Percentiles rank a stretch among this genome's conserved stretches.
Evolutionary conservation across 2,329 filamentous ascomycete genomes (phyloP).

Genomic region (Sarocladium kiliense): DNA sequence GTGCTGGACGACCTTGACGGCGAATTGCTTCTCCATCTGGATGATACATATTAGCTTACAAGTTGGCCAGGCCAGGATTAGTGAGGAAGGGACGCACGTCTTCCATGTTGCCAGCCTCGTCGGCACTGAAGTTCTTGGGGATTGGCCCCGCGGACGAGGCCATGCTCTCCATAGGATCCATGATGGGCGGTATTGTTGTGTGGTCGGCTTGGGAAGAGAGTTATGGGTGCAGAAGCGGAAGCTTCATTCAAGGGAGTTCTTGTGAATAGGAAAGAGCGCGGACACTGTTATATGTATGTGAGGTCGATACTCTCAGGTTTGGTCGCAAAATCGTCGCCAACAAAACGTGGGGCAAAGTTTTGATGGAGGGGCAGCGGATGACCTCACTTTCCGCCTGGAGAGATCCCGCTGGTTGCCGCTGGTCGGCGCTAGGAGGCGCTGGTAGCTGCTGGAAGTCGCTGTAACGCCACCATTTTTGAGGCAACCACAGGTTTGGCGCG

Average conservation of each 20-base stretch:
- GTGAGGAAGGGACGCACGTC: constrained; percentile 40
- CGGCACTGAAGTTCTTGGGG: constrained; percentile 55
- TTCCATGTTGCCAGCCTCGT: constrained; percentile 50
- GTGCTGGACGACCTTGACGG: constrained; percentile 94
- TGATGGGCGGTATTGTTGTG: constrained; percentile 14
- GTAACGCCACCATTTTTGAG: background rate
- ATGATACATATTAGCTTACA: constrained; percentile 8
- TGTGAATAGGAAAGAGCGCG: background rate
- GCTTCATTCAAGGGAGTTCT: background rate
- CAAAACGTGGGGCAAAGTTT: constrained; percentile 8
- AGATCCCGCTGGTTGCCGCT: background rate
- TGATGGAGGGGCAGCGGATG: constrained; percentile 11
- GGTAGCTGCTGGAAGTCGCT: constrained; percentile 4
- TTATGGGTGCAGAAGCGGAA: background rate
- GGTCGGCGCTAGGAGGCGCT: background rate
- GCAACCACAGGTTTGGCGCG: background rate
- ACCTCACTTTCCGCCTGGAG: background rate
- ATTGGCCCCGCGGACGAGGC: constrained; percentile 24
- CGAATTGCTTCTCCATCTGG: constrained; percentile 98
- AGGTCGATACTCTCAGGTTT: background rate
- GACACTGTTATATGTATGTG: background rate
- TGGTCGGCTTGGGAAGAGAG: background rate
- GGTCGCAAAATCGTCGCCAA: constrained; percentile 6
- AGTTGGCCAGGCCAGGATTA: background rate
- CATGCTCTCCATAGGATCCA: constrained; percentile 37